Base-by-base conservation (phyloP, 768 basidiomycete genomes). In the Termitomyces sp. region DNA sequence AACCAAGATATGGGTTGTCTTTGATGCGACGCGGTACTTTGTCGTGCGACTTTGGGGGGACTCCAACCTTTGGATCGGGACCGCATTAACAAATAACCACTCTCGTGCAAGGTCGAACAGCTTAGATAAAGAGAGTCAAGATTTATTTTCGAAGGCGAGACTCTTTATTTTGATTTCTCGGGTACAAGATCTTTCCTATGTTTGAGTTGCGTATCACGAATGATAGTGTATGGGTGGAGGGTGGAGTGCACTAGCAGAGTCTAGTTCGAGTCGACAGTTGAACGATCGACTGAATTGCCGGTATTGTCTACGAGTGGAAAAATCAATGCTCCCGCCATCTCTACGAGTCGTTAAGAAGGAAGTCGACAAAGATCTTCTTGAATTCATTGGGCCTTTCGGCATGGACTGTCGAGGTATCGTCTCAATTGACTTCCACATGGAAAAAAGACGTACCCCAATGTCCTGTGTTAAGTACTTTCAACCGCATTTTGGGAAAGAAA, bases 311-410 rank as follows among this genome's bases (percentile, higher is more conserved):
- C 18, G 3, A 18, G 46, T 28, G 46, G 14, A 0, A 47, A 16
- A 47, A 48, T 26, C 3, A 28, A 9, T 28, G 28, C 14, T 2
- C 4, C 12, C 8, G n/a, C 16, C 10, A 13, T 14, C 20, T 36
- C 35, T 36, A 5, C 14, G 10, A 20, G 18, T 28, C 20, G 20
- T 23, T 38, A 35, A 59, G 60, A 49, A 71, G 62, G 30, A 74
- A 64, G 50, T 61, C 63, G 10, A 64, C 51, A 8, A 69, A 57
- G 12, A 66, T 33, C 41, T 70, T 70, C 68, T 70, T 81, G 70
- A 83, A 84, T 55, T 84, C 82, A 49, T 80, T 77, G 5, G 82
- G 82, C 83, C 77, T 78, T 68, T 93, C 89, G 12, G 89, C 86
- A 65, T 93, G 91, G 16, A 93, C 88, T 89, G 61, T 28, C 3